These are phyloP conservation scores for Colletotrichum graminicola DNA, from an alignment of 2,329 filamentous ascomycete species.

Conservation along the genomic window DNA sequence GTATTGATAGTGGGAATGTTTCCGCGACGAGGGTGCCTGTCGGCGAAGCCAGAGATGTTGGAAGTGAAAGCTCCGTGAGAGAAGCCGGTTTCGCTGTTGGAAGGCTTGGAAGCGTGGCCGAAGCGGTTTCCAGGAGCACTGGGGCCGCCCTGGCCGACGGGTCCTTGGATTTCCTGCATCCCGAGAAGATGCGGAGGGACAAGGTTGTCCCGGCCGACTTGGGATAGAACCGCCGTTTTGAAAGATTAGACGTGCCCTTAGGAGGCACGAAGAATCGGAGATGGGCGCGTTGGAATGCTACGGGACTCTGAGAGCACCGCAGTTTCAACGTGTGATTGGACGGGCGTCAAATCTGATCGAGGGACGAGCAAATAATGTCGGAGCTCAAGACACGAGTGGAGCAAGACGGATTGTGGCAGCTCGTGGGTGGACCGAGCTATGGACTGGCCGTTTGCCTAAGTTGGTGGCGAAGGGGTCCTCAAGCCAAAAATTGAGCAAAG, in stretches of 20 bases:
- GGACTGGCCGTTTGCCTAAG: slow-evolving; percentile 23
- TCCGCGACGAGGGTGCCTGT: slow-evolving; percentile 84
- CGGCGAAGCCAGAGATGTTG: slow-evolving; percentile 86
- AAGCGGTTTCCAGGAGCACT: slow-evolving; percentile 72
- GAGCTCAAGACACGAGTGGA: slow-evolving; percentile 24
- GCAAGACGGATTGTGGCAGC: slow-evolving; percentile 14
- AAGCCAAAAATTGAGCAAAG: slow-evolving; percentile 9
- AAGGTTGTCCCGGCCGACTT: slow-evolving; percentile 83
- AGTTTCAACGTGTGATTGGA: slow-evolving; percentile 25
- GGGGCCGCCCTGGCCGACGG: slow-evolving; percentile 69
- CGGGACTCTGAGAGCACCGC: slow-evolving; percentile 27
- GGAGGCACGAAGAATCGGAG: slow-evolving; percentile 60
- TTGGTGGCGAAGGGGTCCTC: slow-evolving; percentile 22
- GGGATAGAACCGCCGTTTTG: slow-evolving; percentile 87
- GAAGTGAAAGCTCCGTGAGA: slow-evolving; percentile 93
- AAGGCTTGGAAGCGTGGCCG: slow-evolving; percentile 82
- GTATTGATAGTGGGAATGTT: slow-evolving; percentile 97
- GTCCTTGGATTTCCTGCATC: slow-evolving; percentile 89
- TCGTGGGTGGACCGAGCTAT: slow-evolving; percentile 7
- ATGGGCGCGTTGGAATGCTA: slow-evolving; percentile 44
- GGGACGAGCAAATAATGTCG: slow-evolving; percentile 26
- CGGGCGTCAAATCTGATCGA: slow-evolving; percentile 24
- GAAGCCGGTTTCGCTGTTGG: slow-evolving; percentile 87
- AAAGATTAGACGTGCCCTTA: slow-evolving; percentile 68
- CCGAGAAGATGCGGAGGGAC: slow-evolving; percentile 88